phyloP scores from a whole-genome alignment of 164 flowering plant species.

The Echeveria elegans region DNA sequence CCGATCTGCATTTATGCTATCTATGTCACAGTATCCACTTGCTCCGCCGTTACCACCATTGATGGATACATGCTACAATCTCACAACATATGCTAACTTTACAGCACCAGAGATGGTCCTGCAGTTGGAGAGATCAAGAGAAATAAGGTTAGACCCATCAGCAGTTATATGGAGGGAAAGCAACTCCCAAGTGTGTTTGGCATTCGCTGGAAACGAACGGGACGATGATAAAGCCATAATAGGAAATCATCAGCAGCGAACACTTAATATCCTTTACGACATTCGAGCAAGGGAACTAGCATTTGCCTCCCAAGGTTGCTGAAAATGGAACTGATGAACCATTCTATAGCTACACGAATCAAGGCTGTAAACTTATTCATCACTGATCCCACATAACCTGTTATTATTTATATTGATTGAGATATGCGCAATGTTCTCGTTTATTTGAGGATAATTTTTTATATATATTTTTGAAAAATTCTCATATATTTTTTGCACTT shows the following conservation, averaged over 20 bases:
- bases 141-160: neutral
- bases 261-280: constrained; percentile 4
- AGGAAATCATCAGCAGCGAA: constrained; percentile 7
- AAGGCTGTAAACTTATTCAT: no score
- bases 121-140: neutral
- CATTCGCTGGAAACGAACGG: constrained; percentile 4
- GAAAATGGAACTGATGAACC: neutral
- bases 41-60: constrained; percentile 7
- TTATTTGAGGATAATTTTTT: no score
- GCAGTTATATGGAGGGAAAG: constrained; percentile 2
- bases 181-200: constrained; percentile 6
- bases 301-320: constrained; percentile 3
- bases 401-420: no score
- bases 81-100: constrained; percentile 10
- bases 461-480: no score
- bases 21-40: constrained; percentile 15
- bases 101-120: constrained; percentile 14
- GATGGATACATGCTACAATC: constrained; percentile 25
- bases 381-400: no score
- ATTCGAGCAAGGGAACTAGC: neutral
- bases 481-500: no score
- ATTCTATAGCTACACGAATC: no score
- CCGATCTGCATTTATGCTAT: constrained; percentile 10
- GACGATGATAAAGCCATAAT: neutral
- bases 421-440: no score